These are phyloP conservation scores for Astragalus membranaceus DNA, from an alignment of 306 rosid species.

Conservation along the genomic window DNA sequence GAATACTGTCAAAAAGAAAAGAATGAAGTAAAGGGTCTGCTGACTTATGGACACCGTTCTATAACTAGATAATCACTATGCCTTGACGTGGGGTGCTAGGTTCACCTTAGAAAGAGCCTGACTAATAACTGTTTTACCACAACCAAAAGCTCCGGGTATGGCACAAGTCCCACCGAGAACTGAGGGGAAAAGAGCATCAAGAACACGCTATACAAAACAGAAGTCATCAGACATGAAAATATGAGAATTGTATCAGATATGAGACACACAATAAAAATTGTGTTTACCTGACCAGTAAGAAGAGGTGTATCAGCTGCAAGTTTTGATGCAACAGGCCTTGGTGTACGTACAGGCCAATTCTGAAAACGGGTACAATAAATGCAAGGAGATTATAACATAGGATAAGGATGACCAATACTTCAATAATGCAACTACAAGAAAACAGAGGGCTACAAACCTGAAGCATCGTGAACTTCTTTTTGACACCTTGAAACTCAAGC, in stretches of 20 bases:
- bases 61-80: not conserved
- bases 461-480: constrained; percentile 89
- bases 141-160: constrained; percentile 99
- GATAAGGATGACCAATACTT: constrained; percentile 5
- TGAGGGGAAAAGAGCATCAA: constrained; percentile 99
- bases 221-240: constrained; percentile 27
- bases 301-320: constrained; percentile 99
- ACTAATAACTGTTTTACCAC: constrained; percentile 99
- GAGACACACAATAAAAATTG: not conserved
- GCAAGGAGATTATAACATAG: constrained; percentile 9
- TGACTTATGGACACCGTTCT: not conserved
- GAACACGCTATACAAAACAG: constrained; percentile 72
- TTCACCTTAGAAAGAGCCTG: constrained; percentile 98
- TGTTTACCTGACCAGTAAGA: constrained; percentile 90
- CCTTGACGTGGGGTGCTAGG: not conserved
- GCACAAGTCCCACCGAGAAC: constrained; percentile 99
- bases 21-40: constrained; percentile 6
- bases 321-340: constrained; percentile 96
- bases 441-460: constrained; percentile 48
- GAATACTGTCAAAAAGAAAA: constrained; percentile 64
- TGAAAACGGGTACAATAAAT: constrained; percentile 32
- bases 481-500: constrained; percentile 98
- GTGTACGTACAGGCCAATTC: constrained; percentile 98
- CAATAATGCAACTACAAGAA: constrained; percentile 17
- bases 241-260: not conserved